Percentiles rank a stretch among this genome's conserved stretches.
These are phyloP conservation scores for Irpex rosettiformis DNA, from an alignment of 1,284 basidiomycete genomes.

Conservation along the genomic window DNA sequence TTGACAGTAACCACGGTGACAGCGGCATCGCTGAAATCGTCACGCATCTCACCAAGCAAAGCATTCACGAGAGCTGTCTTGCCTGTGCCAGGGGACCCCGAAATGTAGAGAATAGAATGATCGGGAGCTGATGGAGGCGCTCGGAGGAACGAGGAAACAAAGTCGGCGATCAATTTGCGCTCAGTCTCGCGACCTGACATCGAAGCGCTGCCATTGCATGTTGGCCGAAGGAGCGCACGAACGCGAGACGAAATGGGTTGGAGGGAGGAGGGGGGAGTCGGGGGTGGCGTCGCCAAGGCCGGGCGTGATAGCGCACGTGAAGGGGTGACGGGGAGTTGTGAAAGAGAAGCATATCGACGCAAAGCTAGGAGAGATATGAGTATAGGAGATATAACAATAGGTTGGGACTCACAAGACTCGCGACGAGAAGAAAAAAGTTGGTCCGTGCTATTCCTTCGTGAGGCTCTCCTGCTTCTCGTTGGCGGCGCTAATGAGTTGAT, in stretches of 20 bases:
- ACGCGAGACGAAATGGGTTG: constrained; percentile 61
- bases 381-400: constrained; percentile 10
- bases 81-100: constrained; percentile 77
- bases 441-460: constrained; percentile 49
- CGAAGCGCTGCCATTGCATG: constrained; percentile 48
- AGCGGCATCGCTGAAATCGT: constrained; percentile 34
- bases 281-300: constrained; percentile 54
- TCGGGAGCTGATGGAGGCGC: constrained; percentile 27
- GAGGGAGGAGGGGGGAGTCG: constrained; percentile 50
- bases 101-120: constrained; percentile 62
- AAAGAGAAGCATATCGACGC: constrained; percentile 46
- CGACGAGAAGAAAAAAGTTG: constrained; percentile 37
- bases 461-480: constrained; percentile 35
- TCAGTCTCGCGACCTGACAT: constrained; percentile 67
- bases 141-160: constrained; percentile 50
- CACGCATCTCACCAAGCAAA: constrained; percentile 40
- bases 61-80: constrained; percentile 78
- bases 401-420: constrained; percentile 19
- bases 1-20: constrained; percentile 60
- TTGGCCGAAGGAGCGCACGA: constrained; percentile 66
- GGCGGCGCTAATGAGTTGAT: constrained; percentile 27
- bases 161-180: constrained; percentile 51
- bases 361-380: constrained; percentile 27
- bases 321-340: constrained; percentile 29
- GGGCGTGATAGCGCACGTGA: constrained; percentile 39